Conservation (phyloP, 176 grass and related monocot species). For the Paspalum notatum region DNA sequence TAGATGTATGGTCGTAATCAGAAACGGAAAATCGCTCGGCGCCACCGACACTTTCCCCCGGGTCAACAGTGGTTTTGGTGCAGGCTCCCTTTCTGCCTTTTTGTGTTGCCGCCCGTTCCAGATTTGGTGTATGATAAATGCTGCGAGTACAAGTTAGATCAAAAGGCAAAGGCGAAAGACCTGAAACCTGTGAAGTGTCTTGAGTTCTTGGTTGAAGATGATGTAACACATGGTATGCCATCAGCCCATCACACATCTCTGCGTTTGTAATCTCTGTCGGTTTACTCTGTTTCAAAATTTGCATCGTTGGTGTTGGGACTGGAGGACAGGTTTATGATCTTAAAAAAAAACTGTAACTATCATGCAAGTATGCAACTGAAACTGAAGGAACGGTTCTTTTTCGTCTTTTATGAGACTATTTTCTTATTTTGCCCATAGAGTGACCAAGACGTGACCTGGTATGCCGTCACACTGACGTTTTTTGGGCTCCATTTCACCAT, state of each 20-base stretch:
- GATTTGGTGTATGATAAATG: constrained; percentile 42
- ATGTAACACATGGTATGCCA: neutral
- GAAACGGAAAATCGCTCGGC: neutral
- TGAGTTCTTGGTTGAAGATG: constrained; percentile 16
- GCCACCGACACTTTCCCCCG: constrained; percentile 30
- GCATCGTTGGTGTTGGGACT: neutral
- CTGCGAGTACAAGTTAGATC: constrained; percentile 8
- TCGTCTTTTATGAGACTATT: neutral
- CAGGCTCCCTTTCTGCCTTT: constrained; percentile 44
- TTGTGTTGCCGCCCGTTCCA: constrained; percentile 30
- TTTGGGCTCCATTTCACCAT: neutral
- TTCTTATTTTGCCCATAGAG: neutral
- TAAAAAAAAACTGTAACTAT: neutral
- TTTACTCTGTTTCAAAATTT: neutral
- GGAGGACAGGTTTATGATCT: neutral
- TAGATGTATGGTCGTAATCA: constrained; percentile 9
- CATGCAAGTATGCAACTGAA: neutral
- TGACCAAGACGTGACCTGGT: neutral
- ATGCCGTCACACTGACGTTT: neutral
- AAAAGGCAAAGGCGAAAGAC: neutral
- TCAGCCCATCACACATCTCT: constrained; percentile 1
- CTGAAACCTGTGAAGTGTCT: constrained; percentile 20
- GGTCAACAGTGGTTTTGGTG: constrained; percentile 38
- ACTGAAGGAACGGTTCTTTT: neutral
- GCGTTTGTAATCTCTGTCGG: neutral